Evolutionary conservation across 495 filamentous ascomycete species (phyloP), one percentile per base, ranked within the genome.

Genomic region (Pyronema omphalodes): DNA sequence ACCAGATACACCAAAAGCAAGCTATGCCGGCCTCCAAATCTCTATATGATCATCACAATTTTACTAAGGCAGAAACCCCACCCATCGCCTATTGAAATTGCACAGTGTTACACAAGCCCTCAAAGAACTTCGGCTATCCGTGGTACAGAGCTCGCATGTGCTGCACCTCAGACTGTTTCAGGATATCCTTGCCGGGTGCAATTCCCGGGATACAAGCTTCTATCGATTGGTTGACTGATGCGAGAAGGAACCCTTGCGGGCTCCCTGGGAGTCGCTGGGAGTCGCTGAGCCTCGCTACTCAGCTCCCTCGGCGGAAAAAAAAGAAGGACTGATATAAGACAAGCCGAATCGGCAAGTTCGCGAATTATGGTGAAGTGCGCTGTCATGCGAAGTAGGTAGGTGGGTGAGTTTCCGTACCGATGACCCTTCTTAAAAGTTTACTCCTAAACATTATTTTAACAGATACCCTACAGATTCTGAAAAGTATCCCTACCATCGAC

Each of bases 161-260:
- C 47, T 36, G 47, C 47, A 50, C 47, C 47, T 50, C 47, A 50
- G 29, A 50, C 1, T 34, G 47, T 50, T 17, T 50, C 47, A 50
- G 47, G 17, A 19, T 9, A 23, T 9, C 8, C 47, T 50, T 17
- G 29, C 29, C 18, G 9, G 47, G 23, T 9, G 11, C 17, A 9
- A 35, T 34, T 7, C 17, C 17, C 12, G 47, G 9, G 47, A 34
- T 36, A 35, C 7, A 12, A 17, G n/a, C 17, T 47, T 47, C 23
- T 47, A 9, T 19, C 44, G n/a, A 23, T 47, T 19, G 9, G 11
- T 47, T n/a, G 9, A 47, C 12, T 19, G 9, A n/a, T 9, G 9
- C 9, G 9, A 47, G 23, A 19, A n/a, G n/a, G 17, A 9, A 14
- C 44, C n/a, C 44, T 15, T 9, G 14, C 3, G 9, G 23, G 44